Base-by-base conservation (phyloP, 2,329 filamentous ascomycete species). In the Apiospora hydei region DNA sequence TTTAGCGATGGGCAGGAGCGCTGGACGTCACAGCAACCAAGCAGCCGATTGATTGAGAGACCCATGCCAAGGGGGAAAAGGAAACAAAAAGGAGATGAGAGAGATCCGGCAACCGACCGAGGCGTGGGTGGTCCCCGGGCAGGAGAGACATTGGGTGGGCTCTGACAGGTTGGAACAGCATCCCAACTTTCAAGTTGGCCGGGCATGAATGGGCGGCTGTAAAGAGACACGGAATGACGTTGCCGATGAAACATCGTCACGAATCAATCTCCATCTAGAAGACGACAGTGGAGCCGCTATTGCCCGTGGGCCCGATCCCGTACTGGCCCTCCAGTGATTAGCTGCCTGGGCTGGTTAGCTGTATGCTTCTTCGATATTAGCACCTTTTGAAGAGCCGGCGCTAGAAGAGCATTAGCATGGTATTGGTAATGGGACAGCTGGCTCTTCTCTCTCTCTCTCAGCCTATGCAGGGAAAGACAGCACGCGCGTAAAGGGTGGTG, bases 261-360 rank as follows among this genome's bases (percentile, higher is more conserved):
- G 57, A 64, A 64, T 64, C 34, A 64, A 64, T 38, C 14, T 26
- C 30, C 53, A 61, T 61, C 53, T 61, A 30, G 53, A 21, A 64
- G 34, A 64, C 34, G 57, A 41, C 57, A n/a, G 57, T 64, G 57
- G 57, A 64, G 57, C 57, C 57, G 57, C 57, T 64, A 64, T 41
- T 64, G 57, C 3, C 24, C 34, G 18, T 41, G 57, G 57, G 21
- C 41, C 57, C 16, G 57, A 41, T 41, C 34, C 34, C 57, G 57
- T 34, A 41, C 18, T n/a, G 18, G 30, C 26, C 26, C 46, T n/a
- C 8, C 6, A 51, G n/a, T 51, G 44, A 64, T 41, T 24, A 64
- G 57, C 34, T 64, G 34, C 49, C 18, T 11, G 30, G 4, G 53
- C 53, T 61, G 16, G 16, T 61, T 38, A 21, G 53, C 10, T 21